Percentiles rank a stretch among this genome's conserved stretches.
These are phyloP conservation scores for Erysiphe neolycopersici DNA, from an alignment of 2,329 filamentous ascomycete genomes.

Conservation along the genomic window DNA sequence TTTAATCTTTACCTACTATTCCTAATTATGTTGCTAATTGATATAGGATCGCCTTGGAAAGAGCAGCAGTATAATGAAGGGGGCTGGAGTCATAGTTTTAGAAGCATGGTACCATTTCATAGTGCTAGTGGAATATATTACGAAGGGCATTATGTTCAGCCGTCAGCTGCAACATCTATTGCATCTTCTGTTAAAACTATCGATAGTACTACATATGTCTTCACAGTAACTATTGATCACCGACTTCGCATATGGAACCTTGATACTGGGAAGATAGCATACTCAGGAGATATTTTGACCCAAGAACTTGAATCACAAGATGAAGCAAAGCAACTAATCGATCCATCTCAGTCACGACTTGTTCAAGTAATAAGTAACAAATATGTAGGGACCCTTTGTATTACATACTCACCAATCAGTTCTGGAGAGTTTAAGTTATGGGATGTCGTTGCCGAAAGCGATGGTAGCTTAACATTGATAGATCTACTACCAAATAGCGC, in stretches of 20 bases:
- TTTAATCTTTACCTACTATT: not conserved
- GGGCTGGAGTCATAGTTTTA: conserved; percentile 40
- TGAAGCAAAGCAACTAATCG: conserved; percentile 45
- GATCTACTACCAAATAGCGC: conserved; percentile 44
- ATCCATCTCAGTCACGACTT: conserved; percentile 51
- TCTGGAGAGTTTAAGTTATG: conserved; percentile 89
- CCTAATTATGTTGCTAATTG: not conserved
- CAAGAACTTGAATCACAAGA: conserved; percentile 39
- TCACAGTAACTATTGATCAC: conserved; percentile 76
- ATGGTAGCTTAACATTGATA: conserved; percentile 31
- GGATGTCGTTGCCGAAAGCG: conserved; percentile 38
- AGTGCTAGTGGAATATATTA: conserved; percentile 35
- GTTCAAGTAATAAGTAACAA: conserved; percentile 40
- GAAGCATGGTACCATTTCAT: conserved; percentile 39
- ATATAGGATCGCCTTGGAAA: conserved; percentile 25
- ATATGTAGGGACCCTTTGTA: conserved; percentile 29
- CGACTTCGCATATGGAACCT: conserved; percentile 75
- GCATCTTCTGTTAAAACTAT: conserved; percentile 22
- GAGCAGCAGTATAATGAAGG: conserved; percentile 50
- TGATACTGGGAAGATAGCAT: conserved; percentile 49
- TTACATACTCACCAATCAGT: conserved; percentile 71
- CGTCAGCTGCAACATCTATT: conserved; percentile 38
- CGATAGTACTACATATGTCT: conserved; percentile 26
- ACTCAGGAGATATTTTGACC: conserved; percentile 52
- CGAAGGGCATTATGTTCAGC: conserved; percentile 36